phyloP scores from a whole-genome alignment of 2,329 filamentous ascomycete species.

The Penicillium verrucosum region DNA sequence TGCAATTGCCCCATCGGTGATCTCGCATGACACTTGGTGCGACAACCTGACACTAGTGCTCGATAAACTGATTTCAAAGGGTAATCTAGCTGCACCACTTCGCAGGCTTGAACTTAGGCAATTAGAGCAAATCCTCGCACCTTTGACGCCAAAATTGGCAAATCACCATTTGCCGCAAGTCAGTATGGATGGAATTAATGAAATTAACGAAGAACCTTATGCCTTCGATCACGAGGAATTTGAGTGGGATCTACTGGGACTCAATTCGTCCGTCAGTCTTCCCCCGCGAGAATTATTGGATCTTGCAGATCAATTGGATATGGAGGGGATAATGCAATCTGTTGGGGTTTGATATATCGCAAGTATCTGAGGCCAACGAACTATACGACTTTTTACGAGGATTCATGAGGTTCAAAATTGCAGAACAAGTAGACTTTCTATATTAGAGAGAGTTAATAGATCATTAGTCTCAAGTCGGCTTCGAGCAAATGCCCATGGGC shows the following conservation, averaged over 20 bases:
- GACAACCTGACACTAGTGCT: constrained; percentile 38
- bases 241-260: constrained; percentile 24
- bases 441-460: neutral
- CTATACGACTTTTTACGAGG: neutral
- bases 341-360: constrained; percentile 5
- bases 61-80: constrained; percentile 39
- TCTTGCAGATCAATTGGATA: constrained; percentile 26
- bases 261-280: constrained; percentile 25
- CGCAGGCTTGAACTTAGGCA: constrained; percentile 40
- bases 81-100: constrained; percentile 39
- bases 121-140: constrained; percentile 38
- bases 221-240: constrained; percentile 22
- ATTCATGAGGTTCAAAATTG: neutral
- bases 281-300: constrained; percentile 24
- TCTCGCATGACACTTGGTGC: constrained; percentile 37
- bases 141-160: constrained; percentile 30
- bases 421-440: neutral
- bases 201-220: constrained; percentile 12
- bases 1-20: constrained; percentile 33
- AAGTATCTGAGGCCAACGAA: too few species aligned
- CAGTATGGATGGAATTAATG: neutral
- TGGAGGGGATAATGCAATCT: constrained; percentile 24
- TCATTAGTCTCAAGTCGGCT: too few species aligned
- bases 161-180: constrained; percentile 4
- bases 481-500: too few species aligned